A percentile compares a stretch with the other conserved stretches of the same genome.
These are phyloP conservation scores for Diaporthe sp. DNA, from an alignment of 2,329 filamentous ascomycete species.

Conservation along the genomic window DNA sequence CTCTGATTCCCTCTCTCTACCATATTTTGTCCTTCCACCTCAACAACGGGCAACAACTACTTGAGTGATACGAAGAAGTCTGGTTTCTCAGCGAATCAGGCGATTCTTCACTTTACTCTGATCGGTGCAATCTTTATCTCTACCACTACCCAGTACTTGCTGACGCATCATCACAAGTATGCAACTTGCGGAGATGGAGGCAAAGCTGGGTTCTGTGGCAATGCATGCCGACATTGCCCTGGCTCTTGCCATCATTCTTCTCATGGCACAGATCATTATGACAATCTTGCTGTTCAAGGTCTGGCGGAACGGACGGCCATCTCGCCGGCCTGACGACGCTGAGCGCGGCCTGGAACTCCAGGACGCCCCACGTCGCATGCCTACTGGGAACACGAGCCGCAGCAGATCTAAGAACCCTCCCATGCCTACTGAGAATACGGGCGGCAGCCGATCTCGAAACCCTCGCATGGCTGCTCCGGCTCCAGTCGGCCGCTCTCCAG, in stretches of 20 bases:
- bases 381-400: background rate
- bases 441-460: background rate
- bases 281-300: background rate
- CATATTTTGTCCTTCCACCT: background rate
- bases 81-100: background rate
- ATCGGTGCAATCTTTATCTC: background rate
- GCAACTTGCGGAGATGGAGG: background rate
- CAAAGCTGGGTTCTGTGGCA: background rate
- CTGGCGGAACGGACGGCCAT: fast-evolving
- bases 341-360: background rate
- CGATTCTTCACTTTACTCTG: background rate
- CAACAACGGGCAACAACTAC: background rate
- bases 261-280: background rate
- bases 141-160: background rate
- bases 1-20: background rate
- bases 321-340: background rate
- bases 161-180: background rate
- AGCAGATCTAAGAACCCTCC: background rate
- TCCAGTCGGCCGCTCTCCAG: background rate
- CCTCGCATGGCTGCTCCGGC: background rate
- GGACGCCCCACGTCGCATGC: background rate
- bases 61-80: background rate
- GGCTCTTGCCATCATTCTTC: background rate
- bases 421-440: background rate
- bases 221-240: background rate